Conservation (phyloP, 1,284 basidiomycete genomes). For the Mycena sp. region DNA sequence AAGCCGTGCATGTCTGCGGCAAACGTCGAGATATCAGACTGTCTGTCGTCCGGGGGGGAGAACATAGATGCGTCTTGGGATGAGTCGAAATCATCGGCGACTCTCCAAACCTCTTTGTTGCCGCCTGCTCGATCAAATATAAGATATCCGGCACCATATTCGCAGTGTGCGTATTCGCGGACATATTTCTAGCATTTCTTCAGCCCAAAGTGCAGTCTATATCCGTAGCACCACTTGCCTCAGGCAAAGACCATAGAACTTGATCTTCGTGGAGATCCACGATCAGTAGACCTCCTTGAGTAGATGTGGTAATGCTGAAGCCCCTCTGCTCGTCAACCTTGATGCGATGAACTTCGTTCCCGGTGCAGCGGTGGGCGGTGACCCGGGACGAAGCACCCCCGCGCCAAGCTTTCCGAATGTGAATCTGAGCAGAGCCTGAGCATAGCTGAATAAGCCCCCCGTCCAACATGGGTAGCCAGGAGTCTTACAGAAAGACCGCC, state of each 20-base stretch:
- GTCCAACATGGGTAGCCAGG: background rate
- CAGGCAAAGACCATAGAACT: slow-evolving; percentile 65
- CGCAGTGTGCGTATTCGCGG: slow-evolving; percentile 70
- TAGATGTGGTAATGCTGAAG: slow-evolving; percentile 65
- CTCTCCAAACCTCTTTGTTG: slow-evolving; percentile 72
- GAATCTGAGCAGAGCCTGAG: slow-evolving; percentile 55
- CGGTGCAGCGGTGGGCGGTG: slow-evolving; percentile 44
- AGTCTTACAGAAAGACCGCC: slow-evolving; percentile 72
- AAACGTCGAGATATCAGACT: background rate
- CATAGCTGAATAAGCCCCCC: slow-evolving; percentile 13
- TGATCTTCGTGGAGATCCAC: slow-evolving; percentile 57
- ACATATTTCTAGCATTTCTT: slow-evolving; percentile 55
- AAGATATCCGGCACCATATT: slow-evolving; percentile 77
- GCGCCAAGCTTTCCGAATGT: slow-evolving; percentile 64
- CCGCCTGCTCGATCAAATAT: slow-evolving; percentile 69
- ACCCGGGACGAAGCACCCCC: slow-evolving; percentile 55
- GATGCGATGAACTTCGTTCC: slow-evolving; percentile 67
- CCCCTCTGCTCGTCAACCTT: slow-evolving; percentile 73
- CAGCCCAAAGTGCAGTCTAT: background rate
- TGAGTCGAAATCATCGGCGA: slow-evolving; percentile 3
- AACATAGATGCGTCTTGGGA: background rate
- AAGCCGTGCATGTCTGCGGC: slow-evolving; percentile 28
- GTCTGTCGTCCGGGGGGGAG: slow-evolving; percentile 13
- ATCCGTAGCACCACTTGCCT: slow-evolving; percentile 41
- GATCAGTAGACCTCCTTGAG: slow-evolving; percentile 63